These are phyloP conservation scores for Taphrina deformans DNA, from an alignment of 1,139 yeast species.

Conservation along the genomic window DNA sequence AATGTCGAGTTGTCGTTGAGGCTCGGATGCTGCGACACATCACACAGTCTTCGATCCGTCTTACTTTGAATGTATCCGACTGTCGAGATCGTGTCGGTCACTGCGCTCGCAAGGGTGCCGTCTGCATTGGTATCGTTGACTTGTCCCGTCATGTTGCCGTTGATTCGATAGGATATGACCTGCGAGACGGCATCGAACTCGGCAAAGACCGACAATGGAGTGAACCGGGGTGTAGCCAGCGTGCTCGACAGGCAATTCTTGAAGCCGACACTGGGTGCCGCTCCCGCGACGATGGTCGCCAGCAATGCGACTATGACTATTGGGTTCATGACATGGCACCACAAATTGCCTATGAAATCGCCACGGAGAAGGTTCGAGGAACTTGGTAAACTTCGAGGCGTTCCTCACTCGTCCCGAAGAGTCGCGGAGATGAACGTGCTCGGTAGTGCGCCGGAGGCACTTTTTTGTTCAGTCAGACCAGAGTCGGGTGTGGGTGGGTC, in stretches of 20 bases:
- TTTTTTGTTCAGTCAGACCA: too few relatives aligned
- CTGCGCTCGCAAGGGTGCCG: slow-evolving; percentile 30
- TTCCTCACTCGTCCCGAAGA: not conserved
- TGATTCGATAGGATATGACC: slow-evolving; percentile 1
- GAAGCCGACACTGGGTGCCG: slow-evolving; percentile 17
- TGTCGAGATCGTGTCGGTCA: slow-evolving; percentile 21
- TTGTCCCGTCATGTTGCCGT: slow-evolving; percentile 24
- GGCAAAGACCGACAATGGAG: slow-evolving; percentile 14
- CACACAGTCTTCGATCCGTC: slow-evolving; percentile 16
- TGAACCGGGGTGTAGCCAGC: slow-evolving; percentile 6
- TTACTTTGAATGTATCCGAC: slow-evolving; percentile 17
- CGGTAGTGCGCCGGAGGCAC: too few relatives aligned
- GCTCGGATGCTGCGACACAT: slow-evolving; percentile 2
- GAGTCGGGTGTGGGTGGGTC: too few relatives aligned
- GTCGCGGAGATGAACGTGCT: too few relatives aligned
- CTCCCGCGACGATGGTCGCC: not conserved
- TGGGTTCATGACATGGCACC: not conserved
- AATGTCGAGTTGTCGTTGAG: not conserved
- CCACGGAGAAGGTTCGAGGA: not conserved
- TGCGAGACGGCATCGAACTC: not conserved
- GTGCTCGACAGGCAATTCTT: slow-evolving; percentile 16
- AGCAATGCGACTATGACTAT: not conserved
- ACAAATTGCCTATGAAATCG: not conserved
- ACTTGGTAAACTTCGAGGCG: not conserved
- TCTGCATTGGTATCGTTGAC: slow-evolving; percentile 23